Evolutionary conservation across 129 eudicot genomes (phyloP), one percentile per base, ranked within the genome.

Genomic region (Calendula officinalis): DNA sequence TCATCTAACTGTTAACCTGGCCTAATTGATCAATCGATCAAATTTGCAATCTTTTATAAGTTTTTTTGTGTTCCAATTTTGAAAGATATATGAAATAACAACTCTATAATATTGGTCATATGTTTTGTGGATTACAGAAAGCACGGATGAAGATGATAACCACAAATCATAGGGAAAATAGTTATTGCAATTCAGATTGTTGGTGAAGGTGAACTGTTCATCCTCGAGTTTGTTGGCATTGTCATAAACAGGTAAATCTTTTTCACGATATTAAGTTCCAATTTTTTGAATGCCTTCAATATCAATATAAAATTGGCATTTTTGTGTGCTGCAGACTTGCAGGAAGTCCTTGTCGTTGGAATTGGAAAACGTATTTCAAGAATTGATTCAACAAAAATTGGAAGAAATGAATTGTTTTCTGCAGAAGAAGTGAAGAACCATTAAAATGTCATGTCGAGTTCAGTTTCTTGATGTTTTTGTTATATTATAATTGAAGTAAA

Each of bases 221-320:
- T 77, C 99, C 99, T 9, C 81, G 95, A 62, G 95, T 94, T 82
- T 94, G 99, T 81, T 94, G 99, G 99, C 99, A 94, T 64, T 89
- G 95, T 61, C 99, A 94, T 79, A 94, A 94, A 80, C 95, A 94
- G 75, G 99, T 94, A 82, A 33, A 43, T 8, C 0, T 13, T 38
- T 2, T 41, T 44, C 39, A n/a, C 2, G 11, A 33, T 22, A 12
- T 11, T 41, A n/a, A 32, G 5, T 22, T 1, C 45, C 22, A 7
- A 6, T 2, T 64, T 7, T 5, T 5, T 37, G 4, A 58, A 5
- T 73, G 14, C n/a, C 6, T 27, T 41, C 36, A 17, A 4, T 57
- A 57, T 16, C 2, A 0, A 36, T 52, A 11, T 42, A 15, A 41
- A 38, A 11, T 34, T 13, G 36, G 14, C 45, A 6, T 36, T 12